Evolutionary conservation across 768 basidiomycete genomes (phyloP), one percentile per base, ranked within the genome.

Genomic region (Tulasnella sp.): DNA sequence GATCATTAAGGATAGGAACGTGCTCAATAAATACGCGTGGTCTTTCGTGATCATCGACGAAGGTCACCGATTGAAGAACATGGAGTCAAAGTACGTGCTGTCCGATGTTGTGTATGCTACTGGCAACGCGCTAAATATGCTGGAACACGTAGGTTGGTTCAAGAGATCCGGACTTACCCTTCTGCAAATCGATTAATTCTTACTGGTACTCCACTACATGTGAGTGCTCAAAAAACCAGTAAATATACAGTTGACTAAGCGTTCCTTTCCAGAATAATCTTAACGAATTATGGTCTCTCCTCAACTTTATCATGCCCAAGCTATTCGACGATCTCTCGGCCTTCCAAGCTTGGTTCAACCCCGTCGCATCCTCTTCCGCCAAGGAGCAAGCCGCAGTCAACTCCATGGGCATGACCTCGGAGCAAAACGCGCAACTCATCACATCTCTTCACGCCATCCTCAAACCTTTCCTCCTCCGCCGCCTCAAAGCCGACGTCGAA

Each of bases 1-100:
- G 82, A 89, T 96, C 79, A 96, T 96, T 81, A 91, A 89, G 77
- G 93, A 97, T 82, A 88, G 90, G 38, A 83, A 85, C 45, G 87
- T 90, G 79, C 86, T 92, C 72, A 83, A 85, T 67, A 87, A 86
- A 77, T 93, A 92, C 81, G 84, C 88, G 58, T 94, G 92, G 91
- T 90, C 93, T 34, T 97, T 96, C 81, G 94, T 99, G 81, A 93
- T 99, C 77, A 97, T 99, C 2, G 94, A 96, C 81, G 94, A 97
- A 83, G 94, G 97, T 0, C 97, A 99, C 83, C 86, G 97, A 31
- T 83, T 99, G 81, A 99, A 99, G 85, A 99, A 99, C 80, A 85
- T 97, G 76, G 89, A 98, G 80, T 95, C 94, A 83, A 91, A 89
- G 84, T 85, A 79, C 82, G 84, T 78, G n/a, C n/a, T n/a, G n/a